Conservation (phyloP, 371 early-diverging fungal genomes). For the Saksenaea oblongispora region DNA sequence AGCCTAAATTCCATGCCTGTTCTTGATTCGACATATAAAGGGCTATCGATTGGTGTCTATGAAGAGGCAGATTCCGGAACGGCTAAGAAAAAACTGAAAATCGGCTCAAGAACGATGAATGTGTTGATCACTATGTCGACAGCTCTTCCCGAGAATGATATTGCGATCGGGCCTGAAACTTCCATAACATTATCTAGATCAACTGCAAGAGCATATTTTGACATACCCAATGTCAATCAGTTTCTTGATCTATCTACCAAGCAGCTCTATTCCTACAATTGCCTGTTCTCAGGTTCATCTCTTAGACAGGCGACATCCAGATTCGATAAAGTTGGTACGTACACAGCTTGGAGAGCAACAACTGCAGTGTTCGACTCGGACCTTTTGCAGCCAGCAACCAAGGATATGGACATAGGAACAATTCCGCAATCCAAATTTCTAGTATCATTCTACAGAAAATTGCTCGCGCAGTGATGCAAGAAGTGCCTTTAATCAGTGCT, state of each 20-base stretch:
- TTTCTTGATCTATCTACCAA: too few species aligned
- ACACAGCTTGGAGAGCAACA: not conserved
- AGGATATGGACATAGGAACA: not conserved
- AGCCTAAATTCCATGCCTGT: too few species aligned
- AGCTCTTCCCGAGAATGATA: too few species aligned
- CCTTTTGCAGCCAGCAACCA: not conserved
- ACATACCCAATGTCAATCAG: too few species aligned
- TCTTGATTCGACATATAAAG: too few species aligned
- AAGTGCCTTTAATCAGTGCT: too few species aligned
- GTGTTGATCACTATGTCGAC: conserved; percentile 11
- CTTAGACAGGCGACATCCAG: not conserved
- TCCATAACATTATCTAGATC: too few species aligned
- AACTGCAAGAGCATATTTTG: too few species aligned
- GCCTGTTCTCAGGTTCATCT: not conserved
- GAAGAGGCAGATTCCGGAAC: conserved; percentile 17
- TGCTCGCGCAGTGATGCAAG: not conserved
- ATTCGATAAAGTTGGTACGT: not conserved
- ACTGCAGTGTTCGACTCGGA: not conserved
- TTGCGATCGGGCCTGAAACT: too few species aligned
- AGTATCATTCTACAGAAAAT: not conserved
- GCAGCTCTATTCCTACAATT: not conserved
- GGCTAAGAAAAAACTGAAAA: conserved; percentile 16
- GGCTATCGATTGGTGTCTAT: too few species aligned
- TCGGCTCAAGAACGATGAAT: conserved; percentile 16
- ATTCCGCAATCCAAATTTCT: not conserved